A percentile compares a stretch with the other conserved stretches of the same genome.
phyloP scores from a whole-genome alignment of 108 stramenopile genomes.

The Aurantiochytrium sp. region DNA sequence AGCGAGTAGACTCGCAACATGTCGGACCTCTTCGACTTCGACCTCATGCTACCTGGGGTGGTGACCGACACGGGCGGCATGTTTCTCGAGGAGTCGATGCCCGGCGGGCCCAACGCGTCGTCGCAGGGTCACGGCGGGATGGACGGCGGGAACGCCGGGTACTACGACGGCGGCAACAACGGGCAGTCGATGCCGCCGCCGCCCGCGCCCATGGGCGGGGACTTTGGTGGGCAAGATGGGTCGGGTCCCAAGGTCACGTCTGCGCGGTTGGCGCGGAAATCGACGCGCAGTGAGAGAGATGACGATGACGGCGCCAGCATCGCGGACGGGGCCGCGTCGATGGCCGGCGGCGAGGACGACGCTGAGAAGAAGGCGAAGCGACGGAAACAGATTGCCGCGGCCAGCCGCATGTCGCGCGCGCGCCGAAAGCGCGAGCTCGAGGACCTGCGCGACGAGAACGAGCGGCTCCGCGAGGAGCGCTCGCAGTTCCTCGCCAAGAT shows the following conservation, averaged over 20 bases:
- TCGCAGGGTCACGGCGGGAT: not conserved
- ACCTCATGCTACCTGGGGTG: not conserved
- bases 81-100: conserved; percentile 9
- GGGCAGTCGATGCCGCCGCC: too few relatives aligned
- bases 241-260: too few relatives aligned
- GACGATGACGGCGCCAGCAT: too few relatives aligned
- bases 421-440: conserved; percentile 31
- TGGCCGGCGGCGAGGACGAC: not conserved
- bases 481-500: conserved; percentile 20
- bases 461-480: conserved; percentile 28
- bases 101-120: not conserved
- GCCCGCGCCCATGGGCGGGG: too few relatives aligned
- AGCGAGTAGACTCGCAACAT: too few relatives aligned
- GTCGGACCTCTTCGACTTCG: conserved; percentile 22
- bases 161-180: too few relatives aligned
- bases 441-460: conserved; percentile 24
- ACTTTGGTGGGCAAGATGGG: too few relatives aligned
- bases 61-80: not conserved
- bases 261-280: too few relatives aligned
- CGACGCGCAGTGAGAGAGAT: too few relatives aligned
- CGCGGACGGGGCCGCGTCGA: too few relatives aligned
- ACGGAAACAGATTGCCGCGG: conserved; percentile 11
- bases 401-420: not conserved
- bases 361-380: conserved; percentile 20
- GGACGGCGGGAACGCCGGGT: too few relatives aligned